A percentile compares a stretch with the other conserved stretches of the same genome.
These are phyloP conservation scores for Collybiopsis confluens DNA, from an alignment of 768 basidiomycete species.

Conservation along the genomic window DNA sequence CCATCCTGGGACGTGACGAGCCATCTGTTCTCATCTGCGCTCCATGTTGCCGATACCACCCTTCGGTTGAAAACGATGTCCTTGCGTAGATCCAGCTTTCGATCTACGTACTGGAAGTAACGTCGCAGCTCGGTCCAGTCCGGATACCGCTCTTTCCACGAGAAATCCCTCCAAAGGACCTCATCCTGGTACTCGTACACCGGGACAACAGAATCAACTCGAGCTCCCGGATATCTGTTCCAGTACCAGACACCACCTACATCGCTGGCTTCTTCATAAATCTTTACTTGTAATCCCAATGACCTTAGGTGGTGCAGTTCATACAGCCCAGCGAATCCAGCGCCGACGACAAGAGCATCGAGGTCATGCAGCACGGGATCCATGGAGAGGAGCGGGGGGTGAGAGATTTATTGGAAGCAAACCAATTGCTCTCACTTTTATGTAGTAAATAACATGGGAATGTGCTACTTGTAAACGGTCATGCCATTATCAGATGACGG, in stretches of 20 bases:
- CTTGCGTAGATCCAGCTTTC: conserved; percentile 20
- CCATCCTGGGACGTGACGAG: conserved; percentile 17
- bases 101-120: conserved; percentile 20
- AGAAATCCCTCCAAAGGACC: conserved; percentile 23
- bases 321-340: conserved; percentile 22
- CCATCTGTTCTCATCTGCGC: conserved; percentile 18
- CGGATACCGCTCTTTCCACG: conserved; percentile 7
- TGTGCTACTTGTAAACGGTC: too few species aligned
- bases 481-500: too few species aligned
- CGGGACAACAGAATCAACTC: conserved; percentile 22
- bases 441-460: too few species aligned
- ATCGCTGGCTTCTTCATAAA: conserved; percentile 14
- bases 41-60: conserved; percentile 19
- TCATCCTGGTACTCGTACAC: conserved; percentile 22
- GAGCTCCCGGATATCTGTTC: conserved; percentile 24
- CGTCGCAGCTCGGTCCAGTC: conserved; percentile 16
- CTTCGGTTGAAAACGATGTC: conserved; percentile 20
- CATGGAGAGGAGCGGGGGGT: not conserved
- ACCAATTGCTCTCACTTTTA: too few species aligned
- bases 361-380: not conserved
- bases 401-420: not conserved
- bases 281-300: conserved; percentile 1
- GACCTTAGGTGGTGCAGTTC: conserved; percentile 3
- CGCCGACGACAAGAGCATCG: conserved; percentile 22
- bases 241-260: conserved; percentile 22